A percentile compares a stretch with the other conserved stretches of the same genome.
Conservation (phyloP, 2,329 filamentous ascomycete genomes). For the Sporothrix euskadiensis region DNA sequence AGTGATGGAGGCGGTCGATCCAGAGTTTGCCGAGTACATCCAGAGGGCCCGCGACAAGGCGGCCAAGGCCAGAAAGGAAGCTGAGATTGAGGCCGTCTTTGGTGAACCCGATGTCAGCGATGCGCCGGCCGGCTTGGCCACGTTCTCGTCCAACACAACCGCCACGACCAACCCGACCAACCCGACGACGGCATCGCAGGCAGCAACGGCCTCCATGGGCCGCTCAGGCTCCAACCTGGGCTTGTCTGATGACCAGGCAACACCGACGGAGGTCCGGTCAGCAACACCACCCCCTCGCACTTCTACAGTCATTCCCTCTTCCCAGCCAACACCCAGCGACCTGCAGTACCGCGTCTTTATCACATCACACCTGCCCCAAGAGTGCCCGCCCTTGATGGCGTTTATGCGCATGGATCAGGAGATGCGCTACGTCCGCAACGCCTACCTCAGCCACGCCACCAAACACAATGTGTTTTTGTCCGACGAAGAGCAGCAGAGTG, state of each 20-base stretch:
- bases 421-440: slow-evolving; percentile 65
- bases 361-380: slow-evolving; percentile 58
- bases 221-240: not conserved
- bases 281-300: not conserved
- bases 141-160: not conserved
- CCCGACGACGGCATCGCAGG: not conserved
- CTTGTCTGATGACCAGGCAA: not conserved
- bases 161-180: slow-evolving; percentile 4
- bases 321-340: not conserved
- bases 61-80: slow-evolving; percentile 19
- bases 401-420: slow-evolving; percentile 67
- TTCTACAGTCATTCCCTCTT: not conserved
- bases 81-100: not conserved
- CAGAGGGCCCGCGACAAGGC: slow-evolving; percentile 30
- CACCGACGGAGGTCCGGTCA: not conserved
- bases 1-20: slow-evolving; percentile 28
- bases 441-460: slow-evolving; percentile 67
- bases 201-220: not conserved
- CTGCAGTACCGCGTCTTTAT: slow-evolving; percentile 57
- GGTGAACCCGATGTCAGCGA: not conserved
- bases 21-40: slow-evolving; percentile 34
- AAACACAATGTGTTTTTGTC: slow-evolving; percentile 46
- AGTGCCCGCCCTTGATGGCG: slow-evolving; percentile 51
- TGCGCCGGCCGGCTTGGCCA: not conserved
- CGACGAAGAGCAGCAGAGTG: slow-evolving; percentile 54